Percentiles rank a stretch among this genome's conserved stretches.
Conservation (phyloP, 2,329 filamentous ascomycete species). For the Cladosporium colombiae region DNA sequence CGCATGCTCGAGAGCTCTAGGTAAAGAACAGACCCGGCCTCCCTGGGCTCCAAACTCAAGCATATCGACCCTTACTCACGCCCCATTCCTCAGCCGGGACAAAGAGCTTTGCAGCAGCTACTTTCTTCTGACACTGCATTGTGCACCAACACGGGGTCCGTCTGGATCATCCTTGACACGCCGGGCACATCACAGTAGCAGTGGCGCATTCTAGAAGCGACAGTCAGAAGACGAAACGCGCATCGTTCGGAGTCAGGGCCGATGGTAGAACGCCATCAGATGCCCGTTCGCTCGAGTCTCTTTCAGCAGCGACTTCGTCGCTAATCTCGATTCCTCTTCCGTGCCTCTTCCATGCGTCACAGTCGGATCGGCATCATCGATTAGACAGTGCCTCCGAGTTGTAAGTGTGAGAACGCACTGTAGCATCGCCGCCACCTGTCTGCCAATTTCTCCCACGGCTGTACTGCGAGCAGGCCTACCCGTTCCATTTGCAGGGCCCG, state of each 20-base stretch:
- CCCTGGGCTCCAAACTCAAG: neutral
- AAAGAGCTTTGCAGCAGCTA: neutral
- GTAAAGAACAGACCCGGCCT: too few relatives aligned
- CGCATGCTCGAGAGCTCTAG: neutral
- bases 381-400: neutral
- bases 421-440: neutral
- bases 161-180: too few relatives aligned
- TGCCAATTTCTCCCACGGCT: neutral
- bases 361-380: neutral
- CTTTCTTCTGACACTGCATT: too few relatives aligned
- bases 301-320: neutral
- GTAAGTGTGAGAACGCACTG: neutral
- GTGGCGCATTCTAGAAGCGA: neutral
- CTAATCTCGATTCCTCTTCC: neutral
- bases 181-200: neutral
- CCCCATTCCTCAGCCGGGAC: neutral
- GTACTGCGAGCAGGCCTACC: neutral
- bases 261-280: neutral
- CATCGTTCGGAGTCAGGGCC: neutral
- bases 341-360: neutral
- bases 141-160: too few relatives aligned
- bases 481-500: neutral
- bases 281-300: neutral
- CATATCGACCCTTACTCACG: neutral
- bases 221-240: neutral